Base-by-base conservation (phyloP, 108 stramenopile genomes). In the Cylindrotheca fusiformis region DNA sequence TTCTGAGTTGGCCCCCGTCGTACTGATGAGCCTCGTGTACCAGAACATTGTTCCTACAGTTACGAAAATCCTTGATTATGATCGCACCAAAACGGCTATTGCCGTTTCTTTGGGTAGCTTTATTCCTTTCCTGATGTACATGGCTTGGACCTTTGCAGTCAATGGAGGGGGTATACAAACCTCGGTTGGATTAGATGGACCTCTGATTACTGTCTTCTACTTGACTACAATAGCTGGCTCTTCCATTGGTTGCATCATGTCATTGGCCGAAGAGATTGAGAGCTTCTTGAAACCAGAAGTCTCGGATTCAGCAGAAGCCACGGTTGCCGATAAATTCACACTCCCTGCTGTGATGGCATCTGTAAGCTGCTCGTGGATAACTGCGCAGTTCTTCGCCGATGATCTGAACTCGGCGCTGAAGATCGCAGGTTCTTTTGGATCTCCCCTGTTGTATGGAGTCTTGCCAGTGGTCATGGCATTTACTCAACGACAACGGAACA, bases 21-120 rank as follows among this genome's bases (percentile, higher is more conserved):
- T 91, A 17, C 44, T 87, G 0, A 78, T 81, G 3, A 65, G 56
- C 23, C 52, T 85, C 49, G 74, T 84, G 18, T 87, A 76, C 65
- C 90, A 91, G 58, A 91, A 91, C 59, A 88, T 91, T 67, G 85
- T 91, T 3, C 90, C 90, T 24, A 78, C 81, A 32, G 60, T 91
- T 17, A 78, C 80, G 32, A 79, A 84, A 51, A 45, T 87, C 4
- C 44, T 87, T 21, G 62, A 86, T 22, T 91, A 87, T 60, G 84
- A 87, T 48, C 68, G 90, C 21, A 58, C 59, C 14, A 79, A 86
- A 64, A 52, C 67, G 19, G 58, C 61, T 2, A 50, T 72, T n/a
- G 79, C 86, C 26, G 72, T 91, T 8, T 59, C 66, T 12, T 27
- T 84, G 31, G 90, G 90, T 24, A 84, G 82, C 0, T 55, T 79